Evolutionary conservation across 768 basidiomycete genomes (phyloP).

Genomic region (Lentinula lateritia): DNA sequence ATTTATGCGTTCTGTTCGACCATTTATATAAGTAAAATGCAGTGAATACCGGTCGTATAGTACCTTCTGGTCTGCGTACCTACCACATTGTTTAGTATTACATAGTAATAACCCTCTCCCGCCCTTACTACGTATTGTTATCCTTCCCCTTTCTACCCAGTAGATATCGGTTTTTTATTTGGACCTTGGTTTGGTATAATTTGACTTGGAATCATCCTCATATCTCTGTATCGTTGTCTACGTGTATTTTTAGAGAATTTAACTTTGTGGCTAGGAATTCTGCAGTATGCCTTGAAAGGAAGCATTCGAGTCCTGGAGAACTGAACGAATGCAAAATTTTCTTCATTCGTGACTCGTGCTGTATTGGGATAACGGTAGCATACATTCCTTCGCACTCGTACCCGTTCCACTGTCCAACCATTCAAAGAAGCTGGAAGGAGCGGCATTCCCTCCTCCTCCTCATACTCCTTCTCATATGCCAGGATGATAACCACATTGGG

Average conservation of each 20-base stretch:
- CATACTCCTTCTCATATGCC: slow-evolving; percentile 2
- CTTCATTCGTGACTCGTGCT: too few species aligned
- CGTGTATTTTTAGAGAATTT: neutral
- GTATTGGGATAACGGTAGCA: too few species aligned
- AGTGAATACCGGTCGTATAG: neutral
- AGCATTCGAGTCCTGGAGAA: too few species aligned
- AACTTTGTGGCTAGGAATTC: neutral
- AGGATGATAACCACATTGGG: slow-evolving; percentile 1
- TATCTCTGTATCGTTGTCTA: neutral
- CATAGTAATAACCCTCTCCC: too few species aligned
- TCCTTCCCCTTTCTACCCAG: neutral
- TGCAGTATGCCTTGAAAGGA: too few species aligned
- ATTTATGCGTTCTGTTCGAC: neutral
- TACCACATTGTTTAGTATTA: neutral
- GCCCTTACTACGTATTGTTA: too few species aligned
- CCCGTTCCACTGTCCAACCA: neutral
- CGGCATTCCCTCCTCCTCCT: slow-evolving; percentile 3
- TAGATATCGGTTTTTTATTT: neutral
- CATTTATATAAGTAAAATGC: neutral
- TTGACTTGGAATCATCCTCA: neutral
- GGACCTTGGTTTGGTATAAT: neutral
- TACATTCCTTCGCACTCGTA: neutral
- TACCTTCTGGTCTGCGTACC: neutral
- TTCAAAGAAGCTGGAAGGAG: neutral
- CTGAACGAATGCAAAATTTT: too few species aligned